Evolutionary conservation across 1,284 basidiomycete genomes (phyloP), one percentile per base, ranked within the genome.

Genomic region (Ganoderma sinense): DNA sequence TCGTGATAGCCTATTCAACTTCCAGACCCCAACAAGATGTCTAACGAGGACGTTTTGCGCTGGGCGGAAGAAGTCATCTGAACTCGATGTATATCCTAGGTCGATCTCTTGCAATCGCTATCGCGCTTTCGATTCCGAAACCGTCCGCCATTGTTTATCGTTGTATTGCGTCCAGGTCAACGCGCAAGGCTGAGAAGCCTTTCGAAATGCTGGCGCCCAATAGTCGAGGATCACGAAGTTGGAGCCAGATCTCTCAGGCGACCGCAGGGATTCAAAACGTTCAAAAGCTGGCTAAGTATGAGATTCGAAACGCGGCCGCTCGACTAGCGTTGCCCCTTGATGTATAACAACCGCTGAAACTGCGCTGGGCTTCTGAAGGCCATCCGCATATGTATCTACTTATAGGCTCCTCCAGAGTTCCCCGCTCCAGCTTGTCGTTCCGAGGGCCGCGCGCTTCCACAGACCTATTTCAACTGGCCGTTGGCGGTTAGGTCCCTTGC

Each of bases 51-150:
- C 67, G 84, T 90, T 20, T 76, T 87, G 45, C 82, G 83, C 23
- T 91, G 90, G 89, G 87, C 88, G n/a, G 91, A 92, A 77, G 87
- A 87, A 77, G 77, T 87, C 60, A 75, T 43, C 31, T 69, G 68
- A 69, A 48, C 20, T 33, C 41, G 23, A 51, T 36, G 26, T 62
- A 18, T 45, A 45, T 45, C 5, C 11, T 20, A 26, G 8, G 61
- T 62, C 33, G 20, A 60, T 60, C 58, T 56, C 48, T 56, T 56
- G 53, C 53, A 56, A 56, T 31, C 31, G 53, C 53, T 56, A 56
- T 56, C 53, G 29, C 18, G 53, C 53, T 56, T 29, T 56, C 48
- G 23, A 26, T 51, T 51, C 48, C 23, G 23, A 29, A 26, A 26
- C 23, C 3, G 4, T 18, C 45, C 2, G 5, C 29, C 53, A 29